Base-by-base conservation (phyloP, 371 early-diverging fungal species). In the Mycotypha africana region DNA sequence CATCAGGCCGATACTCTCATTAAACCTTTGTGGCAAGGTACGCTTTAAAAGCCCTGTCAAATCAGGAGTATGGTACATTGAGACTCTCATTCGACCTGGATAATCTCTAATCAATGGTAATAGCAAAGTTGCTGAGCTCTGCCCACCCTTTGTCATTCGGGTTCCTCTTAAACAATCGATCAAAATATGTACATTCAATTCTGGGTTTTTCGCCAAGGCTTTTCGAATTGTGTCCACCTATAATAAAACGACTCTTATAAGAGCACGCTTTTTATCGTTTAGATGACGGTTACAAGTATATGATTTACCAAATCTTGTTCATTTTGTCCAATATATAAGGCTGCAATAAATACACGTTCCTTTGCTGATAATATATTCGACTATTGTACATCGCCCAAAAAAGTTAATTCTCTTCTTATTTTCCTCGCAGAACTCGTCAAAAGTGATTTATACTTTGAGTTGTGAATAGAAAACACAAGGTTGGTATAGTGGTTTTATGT, bases 1-100 rank as follows among this genome's bases (percentile, higher is more conserved):
- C 85, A 89, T 87, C 46, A 97, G 66, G 0, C 97, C 97, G 60
- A 95, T 82, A 4, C 76, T 82, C 63, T 98, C 98, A 59, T 93
- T 95, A 60, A 89, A 91, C 26, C 97, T 61, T 42, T 77, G 81
- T 7, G 97, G 97, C 40, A 91, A 64, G 16, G 83, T 50, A 38
- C 64, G 72, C 52, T 91, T 89, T 28, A 82, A 59, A 20, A 84
- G 20, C 7, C 89, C 90, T 4, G 53, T 80, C 21, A 93, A 69
- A 56, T 91, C 85, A 7, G 92, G 93, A 10, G 92, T 91, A 45
- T 90, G 91, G 58, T 92, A 93, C 60, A 93, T 64, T 1, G 80
- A 70, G 0, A 95, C 68, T 4, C 67, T 55, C 8, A 91, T 78
- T 37, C 82, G 82, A 36, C 75, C 61, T 0, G 83, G 86, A 42